Base-by-base conservation (phyloP, 1,284 basidiomycete genomes). In the Sporisorium graminicola region DNA sequence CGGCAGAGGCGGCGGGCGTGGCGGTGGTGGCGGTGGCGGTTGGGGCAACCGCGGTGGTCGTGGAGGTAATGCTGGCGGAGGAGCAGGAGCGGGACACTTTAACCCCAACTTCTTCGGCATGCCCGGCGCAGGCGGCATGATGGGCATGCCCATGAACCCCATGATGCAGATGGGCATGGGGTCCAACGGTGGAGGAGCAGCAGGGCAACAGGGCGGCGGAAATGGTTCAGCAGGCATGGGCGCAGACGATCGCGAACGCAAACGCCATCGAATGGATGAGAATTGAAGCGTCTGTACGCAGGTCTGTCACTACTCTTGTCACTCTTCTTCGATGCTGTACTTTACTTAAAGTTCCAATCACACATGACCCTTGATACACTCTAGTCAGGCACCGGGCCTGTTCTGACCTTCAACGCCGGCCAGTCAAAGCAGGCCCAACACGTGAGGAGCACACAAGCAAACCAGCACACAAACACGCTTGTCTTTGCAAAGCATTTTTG, bases 71-170 rank as follows among this genome's bases (percentile, higher is more conserved):
- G 4, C 44, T 12, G 52, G 47, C 24, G 63, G 29, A 33, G 46
- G 55, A 9, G n/a, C n/a, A n/a, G 26, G 7, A 20, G 56, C 24
- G 0, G 69, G 74, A 14, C 74, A 72, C 29, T 76, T 71, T 43
- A 81, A 81, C 35, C 79, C 79, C 35, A 74, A 81, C 59, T 81
- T 81, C 57, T 81, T 79, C 44, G 65, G 69, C 20, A 68, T 69
- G 52, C 51, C 46, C 13, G 68, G 61, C 37, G 65, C 60, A 37
- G 58, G 37, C 3, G 53, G 43, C 12, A 77, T 71, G 70, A 70
- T 71, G 77, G 70, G 69, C 6, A 73, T 73, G 76, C 62, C 56
- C 18, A 71, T 71, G 62, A 29, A n/a, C 20, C 58, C 53, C 3
- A 69, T 69, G 55, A 35, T 46, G 58, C 52, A 22, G 40, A 58